phyloP scores from a whole-genome alignment of 140 eudicot species.

The Senecio squalidus region DNA sequence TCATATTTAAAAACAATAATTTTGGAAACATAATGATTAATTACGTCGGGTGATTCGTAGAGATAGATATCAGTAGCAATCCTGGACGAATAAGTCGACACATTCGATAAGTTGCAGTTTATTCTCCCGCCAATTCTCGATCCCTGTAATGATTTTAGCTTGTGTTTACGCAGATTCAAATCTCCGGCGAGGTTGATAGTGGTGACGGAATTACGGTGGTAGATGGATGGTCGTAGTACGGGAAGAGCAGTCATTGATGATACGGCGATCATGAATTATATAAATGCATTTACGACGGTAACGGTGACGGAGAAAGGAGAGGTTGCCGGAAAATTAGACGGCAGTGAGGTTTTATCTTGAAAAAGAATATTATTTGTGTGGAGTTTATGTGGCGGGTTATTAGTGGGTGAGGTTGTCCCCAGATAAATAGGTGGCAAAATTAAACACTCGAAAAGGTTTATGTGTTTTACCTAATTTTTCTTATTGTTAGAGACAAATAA shows the following conservation, averaged over 20 bases:
- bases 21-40: too few relatives aligned
- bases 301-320: conserved; percentile 10
- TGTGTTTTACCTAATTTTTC: too few relatives aligned
- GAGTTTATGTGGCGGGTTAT: conserved; percentile 21
- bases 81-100: conserved; percentile 56
- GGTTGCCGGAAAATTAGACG: conserved; percentile 5
- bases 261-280: background rate
- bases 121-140: background rate
- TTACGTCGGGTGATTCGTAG: conserved; percentile 64
- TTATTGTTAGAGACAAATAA: too few relatives aligned
- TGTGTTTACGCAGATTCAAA: background rate
- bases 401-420: conserved; percentile 13
- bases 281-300: conserved; percentile 14
- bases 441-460: too few relatives aligned
- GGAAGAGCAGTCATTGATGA: conserved; percentile 27
- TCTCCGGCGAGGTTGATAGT: conserved; percentile 7
- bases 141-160: background rate
- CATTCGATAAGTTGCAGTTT: conserved; percentile 22
- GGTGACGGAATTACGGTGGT: conserved; percentile 13
- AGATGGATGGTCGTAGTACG: conserved; percentile 17
- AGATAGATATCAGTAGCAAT: conserved; percentile 70
- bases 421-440: too few relatives aligned
- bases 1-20: too few relatives aligned
- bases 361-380: conserved; percentile 1
- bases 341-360: conserved; percentile 24